These are phyloP conservation scores for Colletotrichum tamarilloi DNA, from an alignment of 2,329 filamentous ascomycete genomes.

Conservation along the genomic window DNA sequence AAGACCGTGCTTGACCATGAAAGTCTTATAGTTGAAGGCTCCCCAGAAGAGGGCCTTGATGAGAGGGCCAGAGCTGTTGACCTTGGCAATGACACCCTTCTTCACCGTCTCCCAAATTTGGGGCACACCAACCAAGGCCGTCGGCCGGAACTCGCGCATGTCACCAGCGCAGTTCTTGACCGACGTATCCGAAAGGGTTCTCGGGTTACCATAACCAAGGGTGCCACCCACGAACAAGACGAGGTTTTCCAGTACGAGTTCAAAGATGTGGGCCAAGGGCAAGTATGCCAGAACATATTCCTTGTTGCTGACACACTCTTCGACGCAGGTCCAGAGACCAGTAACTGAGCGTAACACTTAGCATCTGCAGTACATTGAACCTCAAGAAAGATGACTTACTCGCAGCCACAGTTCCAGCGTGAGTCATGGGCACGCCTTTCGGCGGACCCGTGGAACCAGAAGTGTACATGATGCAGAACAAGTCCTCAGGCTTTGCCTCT, in stretches of 20 bases:
- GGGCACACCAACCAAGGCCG: conserved; percentile 92
- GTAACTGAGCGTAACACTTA: conserved; percentile 63
- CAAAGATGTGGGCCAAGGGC: conserved; percentile 94
- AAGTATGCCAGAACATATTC: conserved; percentile 91
- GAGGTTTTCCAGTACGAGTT: conserved; percentile 94
- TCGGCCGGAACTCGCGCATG: conserved; percentile 90
- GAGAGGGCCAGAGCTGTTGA: conserved; percentile 77
- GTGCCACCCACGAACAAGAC: conserved; percentile 90
- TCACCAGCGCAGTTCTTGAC: conserved; percentile 93
- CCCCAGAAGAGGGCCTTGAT: conserved; percentile 82
- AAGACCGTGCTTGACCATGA: conserved; percentile 68
- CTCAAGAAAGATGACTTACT: conserved; percentile 53
- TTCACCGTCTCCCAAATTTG: conserved; percentile 98
- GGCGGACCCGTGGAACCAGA: conserved; percentile 90
- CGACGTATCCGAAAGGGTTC: conserved; percentile 86
- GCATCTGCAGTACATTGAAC: background rate
- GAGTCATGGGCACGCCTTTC: conserved; percentile 88
- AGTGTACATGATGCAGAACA: conserved; percentile 88
- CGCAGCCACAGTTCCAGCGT: conserved; percentile 83
- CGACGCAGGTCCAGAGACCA: conserved; percentile 82
- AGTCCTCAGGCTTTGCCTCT: conserved; percentile 78
- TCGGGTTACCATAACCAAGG: conserved; percentile 92
- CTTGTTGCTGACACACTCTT: conserved; percentile 78
- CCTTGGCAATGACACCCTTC: conserved; percentile 88
- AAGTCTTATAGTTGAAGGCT: conserved; percentile 68